phyloP scores from a whole-genome alignment of 495 filamentous ascomycete species.

The Podospora conica region DNA sequence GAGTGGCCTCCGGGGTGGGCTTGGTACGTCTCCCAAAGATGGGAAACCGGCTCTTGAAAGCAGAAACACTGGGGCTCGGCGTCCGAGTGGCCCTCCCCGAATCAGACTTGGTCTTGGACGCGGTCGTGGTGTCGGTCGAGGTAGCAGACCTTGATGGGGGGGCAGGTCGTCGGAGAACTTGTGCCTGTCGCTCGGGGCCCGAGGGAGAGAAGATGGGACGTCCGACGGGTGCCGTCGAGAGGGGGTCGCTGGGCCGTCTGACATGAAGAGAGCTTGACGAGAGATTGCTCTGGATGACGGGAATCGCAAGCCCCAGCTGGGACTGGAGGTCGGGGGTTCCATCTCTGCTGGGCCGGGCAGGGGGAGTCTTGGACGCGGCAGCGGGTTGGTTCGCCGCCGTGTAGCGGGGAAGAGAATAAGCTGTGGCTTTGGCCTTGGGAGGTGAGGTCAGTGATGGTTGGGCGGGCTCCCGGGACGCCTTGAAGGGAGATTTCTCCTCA shows the following conservation, averaged over 20 bases:
- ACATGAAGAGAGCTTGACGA: conserved; percentile 42
- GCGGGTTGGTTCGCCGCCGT: conserved; percentile 20
- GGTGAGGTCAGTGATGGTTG: conserved; percentile 29
- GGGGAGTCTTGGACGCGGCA: conserved; percentile 36
- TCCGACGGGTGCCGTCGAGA: conserved; percentile 27
- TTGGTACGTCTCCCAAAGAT: conserved; percentile 72
- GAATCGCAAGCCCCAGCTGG: conserved; percentile 51
- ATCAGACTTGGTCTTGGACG: conserved; percentile 30
- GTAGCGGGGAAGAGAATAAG: conserved; percentile 27
- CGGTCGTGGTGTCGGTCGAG: conserved; percentile 12
- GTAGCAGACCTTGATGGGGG: conserved; percentile 25
- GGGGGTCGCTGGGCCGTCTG: conserved; percentile 36
- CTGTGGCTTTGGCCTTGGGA: conserved; percentile 24
- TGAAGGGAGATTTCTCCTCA: conserved; percentile 28
- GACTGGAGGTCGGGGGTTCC: conserved; percentile 62
- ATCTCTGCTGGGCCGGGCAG: conserved; percentile 71
- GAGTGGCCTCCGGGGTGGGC: conserved; percentile 47
- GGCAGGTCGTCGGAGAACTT: conserved; percentile 26
- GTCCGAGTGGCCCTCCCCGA: conserved; percentile 32
- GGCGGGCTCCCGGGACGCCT: conserved; percentile 24
- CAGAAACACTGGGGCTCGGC: conserved; percentile 43
- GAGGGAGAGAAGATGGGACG: conserved; percentile 29
- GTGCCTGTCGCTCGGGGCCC: conserved; percentile 16
- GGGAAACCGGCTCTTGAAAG: conserved; percentile 56
- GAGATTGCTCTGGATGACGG: conserved; percentile 75